Conservation (phyloP, 2,329 filamentous ascomycete genomes). For the Mariannaea elegans region DNA sequence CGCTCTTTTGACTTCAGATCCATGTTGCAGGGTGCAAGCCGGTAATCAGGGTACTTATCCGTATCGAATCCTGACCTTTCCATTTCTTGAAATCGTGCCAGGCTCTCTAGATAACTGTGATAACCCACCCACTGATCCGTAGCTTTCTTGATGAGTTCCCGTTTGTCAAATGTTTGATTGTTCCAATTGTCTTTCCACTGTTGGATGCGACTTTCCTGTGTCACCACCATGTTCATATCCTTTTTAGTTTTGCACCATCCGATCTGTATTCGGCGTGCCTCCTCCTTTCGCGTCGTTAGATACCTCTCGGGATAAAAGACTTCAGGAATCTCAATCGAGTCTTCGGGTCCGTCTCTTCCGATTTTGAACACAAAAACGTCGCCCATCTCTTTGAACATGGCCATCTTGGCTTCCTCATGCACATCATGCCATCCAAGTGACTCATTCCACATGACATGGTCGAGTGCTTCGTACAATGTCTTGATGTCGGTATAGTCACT, state of each 20-base stretch:
- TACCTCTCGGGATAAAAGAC: conserved; percentile 66
- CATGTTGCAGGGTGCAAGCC: conserved; percentile 49
- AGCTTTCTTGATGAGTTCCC: conserved; percentile 42
- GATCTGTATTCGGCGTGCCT: conserved; percentile 56
- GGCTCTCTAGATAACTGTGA: conserved; percentile 47
- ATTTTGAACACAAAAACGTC: conserved; percentile 62
- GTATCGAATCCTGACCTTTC: conserved; percentile 50
- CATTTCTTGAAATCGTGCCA: conserved; percentile 49
- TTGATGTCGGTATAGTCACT: conserved; percentile 50
- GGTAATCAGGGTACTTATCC: conserved; percentile 50
- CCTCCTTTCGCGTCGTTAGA: conserved; percentile 53
- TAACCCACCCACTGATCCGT: conserved; percentile 45
- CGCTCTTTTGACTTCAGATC: conserved; percentile 45
- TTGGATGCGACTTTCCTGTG: conserved; percentile 39
- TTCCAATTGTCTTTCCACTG: conserved; percentile 42
- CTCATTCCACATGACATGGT: conserved; percentile 59
- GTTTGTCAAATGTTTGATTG: conserved; percentile 40
- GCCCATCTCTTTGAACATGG: conserved; percentile 55
- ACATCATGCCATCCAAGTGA: conserved; percentile 49
- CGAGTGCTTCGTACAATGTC: conserved; percentile 58
- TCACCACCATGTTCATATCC: conserved; percentile 34
- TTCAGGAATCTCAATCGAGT: conserved; percentile 59
- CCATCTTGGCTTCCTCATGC: conserved; percentile 50
- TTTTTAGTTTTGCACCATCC: conserved; percentile 47
- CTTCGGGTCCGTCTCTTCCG: conserved; percentile 50